phyloP scores from a whole-genome alignment of 768 basidiomycete species.

The Boletus bicolor region DNA sequence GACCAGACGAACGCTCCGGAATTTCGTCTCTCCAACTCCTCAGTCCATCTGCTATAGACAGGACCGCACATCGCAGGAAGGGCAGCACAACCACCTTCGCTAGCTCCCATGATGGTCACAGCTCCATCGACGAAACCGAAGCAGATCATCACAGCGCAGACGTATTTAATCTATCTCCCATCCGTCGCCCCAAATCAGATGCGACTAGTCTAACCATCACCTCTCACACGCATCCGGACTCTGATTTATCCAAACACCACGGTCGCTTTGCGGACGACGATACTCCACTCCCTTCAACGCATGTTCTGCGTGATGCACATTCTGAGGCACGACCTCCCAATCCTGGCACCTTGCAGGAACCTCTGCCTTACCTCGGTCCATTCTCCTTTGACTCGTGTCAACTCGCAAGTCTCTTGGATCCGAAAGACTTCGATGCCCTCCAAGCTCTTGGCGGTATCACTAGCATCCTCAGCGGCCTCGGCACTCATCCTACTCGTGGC shows the following conservation, averaged over 20 bases:
- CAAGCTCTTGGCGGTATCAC: constrained; percentile 66
- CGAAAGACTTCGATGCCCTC: constrained; percentile 72
- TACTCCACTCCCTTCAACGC: constrained; percentile 15
- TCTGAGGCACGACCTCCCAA: constrained; percentile 17
- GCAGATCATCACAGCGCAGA: constrained; percentile 42
- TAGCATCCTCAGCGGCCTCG: constrained; percentile 68
- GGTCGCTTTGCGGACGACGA: constrained; percentile 3
- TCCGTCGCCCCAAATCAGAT: constrained; percentile 37
- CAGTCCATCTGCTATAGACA: constrained; percentile 35
- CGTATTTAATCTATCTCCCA: constrained; percentile 25
- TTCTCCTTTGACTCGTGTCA: constrained; percentile 71
- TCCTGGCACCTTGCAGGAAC: constrained; percentile 37
- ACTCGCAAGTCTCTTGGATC: constrained; percentile 86
- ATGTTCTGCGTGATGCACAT: constrained; percentile 22
- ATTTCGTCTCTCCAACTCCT: constrained; percentile 51
- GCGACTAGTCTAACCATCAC: constrained; percentile 33
- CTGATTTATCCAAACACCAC: constrained; percentile 30
- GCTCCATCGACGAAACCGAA: constrained; percentile 45
- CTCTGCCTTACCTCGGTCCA: constrained; percentile 56
- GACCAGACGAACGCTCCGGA: constrained; percentile 57
- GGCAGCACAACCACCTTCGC: constrained; percentile 54
- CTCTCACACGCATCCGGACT: constrained; percentile 39
- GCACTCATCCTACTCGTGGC: constrained; percentile 57
- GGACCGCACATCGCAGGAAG: constrained; percentile 47
- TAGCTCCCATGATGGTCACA: constrained; percentile 40